Conservation (phyloP, 805 yeast genomes). For the Cyberlindnera bimundalis region DNA sequence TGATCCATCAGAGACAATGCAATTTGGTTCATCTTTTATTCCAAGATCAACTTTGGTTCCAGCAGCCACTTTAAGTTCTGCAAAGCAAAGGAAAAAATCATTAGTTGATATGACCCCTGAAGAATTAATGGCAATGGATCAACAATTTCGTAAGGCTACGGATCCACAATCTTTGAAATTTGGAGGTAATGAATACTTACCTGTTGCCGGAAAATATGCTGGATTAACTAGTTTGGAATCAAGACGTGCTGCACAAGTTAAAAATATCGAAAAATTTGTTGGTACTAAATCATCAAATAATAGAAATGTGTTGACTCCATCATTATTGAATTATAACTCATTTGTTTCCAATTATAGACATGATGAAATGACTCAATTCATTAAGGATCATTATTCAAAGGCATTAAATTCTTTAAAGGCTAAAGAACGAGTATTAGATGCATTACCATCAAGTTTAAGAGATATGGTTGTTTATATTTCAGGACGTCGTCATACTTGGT, state of each 20-base stretch:
- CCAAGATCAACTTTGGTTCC: slow-evolving; percentile 7
- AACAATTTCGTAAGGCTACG: slow-evolving; percentile 23
- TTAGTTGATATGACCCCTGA: slow-evolving; percentile 27
- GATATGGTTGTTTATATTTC: slow-evolving; percentile 23
- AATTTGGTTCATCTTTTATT: no score
- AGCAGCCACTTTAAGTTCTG: background rate
- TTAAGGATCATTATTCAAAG: slow-evolving; percentile 7
- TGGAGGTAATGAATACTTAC: slow-evolving; percentile 26
- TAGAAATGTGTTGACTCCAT: slow-evolving; percentile 11
- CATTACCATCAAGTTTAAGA: slow-evolving; percentile 21
- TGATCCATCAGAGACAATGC: background rate
- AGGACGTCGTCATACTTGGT: slow-evolving; percentile 26
- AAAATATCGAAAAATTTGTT: slow-evolving; percentile 23
- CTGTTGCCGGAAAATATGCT: slow-evolving; percentile 7
- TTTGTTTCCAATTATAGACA: slow-evolving; percentile 22
- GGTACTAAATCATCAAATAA: slow-evolving; percentile 14
- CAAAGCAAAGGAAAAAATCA: slow-evolving; percentile 20
- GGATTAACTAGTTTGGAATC: slow-evolving; percentile 5
- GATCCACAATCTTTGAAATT: slow-evolving; percentile 21
- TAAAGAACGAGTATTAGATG: background rate
- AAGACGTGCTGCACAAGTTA: slow-evolving; percentile 8
- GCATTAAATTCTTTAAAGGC: background rate
- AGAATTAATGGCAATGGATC: slow-evolving; percentile 26
- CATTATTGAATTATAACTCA: slow-evolving; percentile 17
- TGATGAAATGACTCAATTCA: slow-evolving; percentile 13